phyloP scores from a whole-genome alignment of 2,329 filamentous ascomycete genomes.

The Aschersonia sp. region DNA sequence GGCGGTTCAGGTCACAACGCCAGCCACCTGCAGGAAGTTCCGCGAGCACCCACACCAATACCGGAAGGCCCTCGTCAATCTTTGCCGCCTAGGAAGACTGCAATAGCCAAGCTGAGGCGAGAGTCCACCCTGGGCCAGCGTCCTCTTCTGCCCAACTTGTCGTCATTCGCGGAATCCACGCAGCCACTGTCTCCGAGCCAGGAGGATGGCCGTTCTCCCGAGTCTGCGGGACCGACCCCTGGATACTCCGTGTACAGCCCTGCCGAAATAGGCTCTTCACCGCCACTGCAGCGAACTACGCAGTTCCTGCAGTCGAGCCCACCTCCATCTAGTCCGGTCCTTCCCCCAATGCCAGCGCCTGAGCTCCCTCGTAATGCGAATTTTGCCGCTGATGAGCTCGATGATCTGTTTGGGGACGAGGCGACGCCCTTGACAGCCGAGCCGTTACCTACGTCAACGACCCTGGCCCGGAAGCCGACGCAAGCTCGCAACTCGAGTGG shows the following conservation, averaged over 20 bases:
- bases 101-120: constrained; percentile 28
- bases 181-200: constrained; percentile 27
- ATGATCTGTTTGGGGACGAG: constrained; percentile 53
- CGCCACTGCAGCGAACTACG: constrained; percentile 56
- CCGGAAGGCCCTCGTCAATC: constrained; percentile 29
- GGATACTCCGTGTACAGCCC: constrained; percentile 51
- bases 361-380: constrained; percentile 59
- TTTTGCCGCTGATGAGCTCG: constrained; percentile 67
- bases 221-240: constrained; percentile 36
- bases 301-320: constrained; percentile 43
- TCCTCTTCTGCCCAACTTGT: constrained; percentile 29
- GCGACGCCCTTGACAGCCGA: constrained; percentile 12
- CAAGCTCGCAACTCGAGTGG: constrained; percentile 19
- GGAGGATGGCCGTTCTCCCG: constrained; percentile 39
- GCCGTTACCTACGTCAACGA: constrained; percentile 20
- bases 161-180: constrained; percentile 25
- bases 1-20: constrained; percentile 14
- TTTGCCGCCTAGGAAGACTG: constrained; percentile 8
- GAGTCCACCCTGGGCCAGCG: constrained; percentile 44
- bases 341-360: constrained; percentile 47
- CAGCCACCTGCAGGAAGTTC: constrained; percentile 53
- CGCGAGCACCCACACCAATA: constrained; percentile 63
- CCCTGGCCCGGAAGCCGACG: constrained; percentile 8
- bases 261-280: constrained; percentile 76
- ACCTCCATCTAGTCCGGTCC: constrained; percentile 64